Evolutionary conservation across 331 rosid genomes (phyloP), one percentile per base, ranked within the genome.

Genomic region (Spiraea crenata): DNA sequence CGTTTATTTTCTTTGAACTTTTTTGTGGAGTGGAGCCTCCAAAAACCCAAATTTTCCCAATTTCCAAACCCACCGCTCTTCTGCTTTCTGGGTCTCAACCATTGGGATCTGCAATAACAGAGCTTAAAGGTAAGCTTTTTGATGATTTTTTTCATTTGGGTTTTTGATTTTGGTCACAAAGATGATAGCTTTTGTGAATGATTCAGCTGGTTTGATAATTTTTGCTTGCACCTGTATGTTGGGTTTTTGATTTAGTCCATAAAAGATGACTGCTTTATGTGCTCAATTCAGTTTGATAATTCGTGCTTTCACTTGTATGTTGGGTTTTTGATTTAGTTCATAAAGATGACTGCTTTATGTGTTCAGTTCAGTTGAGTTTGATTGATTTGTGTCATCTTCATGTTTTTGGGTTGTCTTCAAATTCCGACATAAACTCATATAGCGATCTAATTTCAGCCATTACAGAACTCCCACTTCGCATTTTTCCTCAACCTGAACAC

Each of bases 291-390:
- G 40, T 61, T 61, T n/a, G 45, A 2, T 61, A 3, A 40, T 52
- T 52, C 6, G 34, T 52, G 57, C 7, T 25, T 25, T 25, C 31
- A 25, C 31, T 0, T 25, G 31, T 25, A 25, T 25, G 31, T 0
- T 74, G 52, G 67, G 59, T 74, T 12, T 49, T 66, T 59, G 20
- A 57, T 45, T 57, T 57, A 41, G 66, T 31, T 55, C 25, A 9
- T 9, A 70, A 57, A 45, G n/a, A 38, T 65, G 37, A 2, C 56
- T 74, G 41, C 50, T 50, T 54, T 54, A 6, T 54, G 47, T 40
- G 71, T 2, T 25, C 31, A 25, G 51, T 52, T 73, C 17, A 31
- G 40, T 9, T 62, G 65, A 4, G 66, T 61, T 61, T n/a, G 45
- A 2, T 25, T 61, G 6, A 40, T 52, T 52, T 17, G 34, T 52